Base-by-base conservation (phyloP, 2,329 filamentous ascomycete species). In the Penicillium polonicum region DNA sequence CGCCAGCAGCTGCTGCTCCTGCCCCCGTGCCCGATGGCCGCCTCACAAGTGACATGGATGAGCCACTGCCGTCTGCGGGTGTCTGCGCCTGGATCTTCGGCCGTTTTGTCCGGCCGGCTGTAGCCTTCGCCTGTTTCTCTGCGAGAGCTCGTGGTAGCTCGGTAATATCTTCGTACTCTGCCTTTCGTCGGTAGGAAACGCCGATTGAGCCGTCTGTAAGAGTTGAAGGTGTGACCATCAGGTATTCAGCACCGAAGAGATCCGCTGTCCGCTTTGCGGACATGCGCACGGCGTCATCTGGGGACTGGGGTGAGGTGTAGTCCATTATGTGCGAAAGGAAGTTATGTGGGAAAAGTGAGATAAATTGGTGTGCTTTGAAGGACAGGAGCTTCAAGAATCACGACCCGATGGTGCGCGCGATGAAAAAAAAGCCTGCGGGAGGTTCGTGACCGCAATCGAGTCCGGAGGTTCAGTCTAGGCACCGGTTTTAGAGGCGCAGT, bases 71-170 rank as follows among this genome's bases (percentile, higher is more conserved):
- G 62, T 71, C 71, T 63, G 83, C 83, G 66, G 88, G 82, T 67
- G 77, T 69, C 60, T 83, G 80, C 19, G 77, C 74, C 73, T 70
- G 68, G 6, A 71, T 75, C 61, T 84, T 86, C 36, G 82, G 79
- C 66, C 87, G 84, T 74, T 87, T 90, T 64, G 85, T 81, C 62
- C 86, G 81, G 60, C 84, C 82, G 9, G 82, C 83, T n/a, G 85
- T 77, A 38, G 84, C 82, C 67, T 80, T 84, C 15, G 89, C 88
- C 74, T 92, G 88, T 72, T 92, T 94, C 23, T 90, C 88, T 36
- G 90, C 90, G 21, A 97, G 82, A 1, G 85, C 85, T 23, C 88
- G 85, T 6, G 92, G 92, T 3, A 97, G 82, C 61, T 89, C 88
- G 71, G 86, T 85, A 23, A 94, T 88, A 69, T 87, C 80, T 66